Conservation (phyloP, 768 basidiomycete genomes). For the Cystobasidium onofrii region DNA sequence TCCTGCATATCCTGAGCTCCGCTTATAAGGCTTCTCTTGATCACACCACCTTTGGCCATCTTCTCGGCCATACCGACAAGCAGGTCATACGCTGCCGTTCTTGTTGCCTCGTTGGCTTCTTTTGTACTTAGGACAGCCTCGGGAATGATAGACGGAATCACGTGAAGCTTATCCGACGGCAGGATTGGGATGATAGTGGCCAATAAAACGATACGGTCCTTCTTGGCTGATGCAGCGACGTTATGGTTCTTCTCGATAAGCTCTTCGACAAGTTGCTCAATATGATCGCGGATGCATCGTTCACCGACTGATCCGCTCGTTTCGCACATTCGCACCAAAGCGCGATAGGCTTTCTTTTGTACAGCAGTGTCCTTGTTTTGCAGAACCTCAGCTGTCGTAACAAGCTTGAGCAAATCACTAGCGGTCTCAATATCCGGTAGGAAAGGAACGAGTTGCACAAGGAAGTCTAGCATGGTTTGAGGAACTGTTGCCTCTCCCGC, state of each 20-base stretch:
- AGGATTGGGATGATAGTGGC: conserved; percentile 61
- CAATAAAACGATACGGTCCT: conserved; percentile 79
- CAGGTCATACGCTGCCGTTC: conserved; percentile 79
- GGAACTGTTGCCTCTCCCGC: conserved; percentile 44
- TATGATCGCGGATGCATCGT: conserved; percentile 48
- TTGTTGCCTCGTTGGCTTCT: conserved; percentile 87
- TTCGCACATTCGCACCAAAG: conserved; percentile 66
- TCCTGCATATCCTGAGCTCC: conserved; percentile 62
- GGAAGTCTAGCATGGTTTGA: conserved; percentile 65
- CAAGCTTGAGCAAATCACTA: conserved; percentile 60
- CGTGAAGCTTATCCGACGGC: conserved; percentile 63
- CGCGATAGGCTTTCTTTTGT: conserved; percentile 92
- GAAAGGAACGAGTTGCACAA: conserved; percentile 71
- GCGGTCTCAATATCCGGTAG: conserved; percentile 57
- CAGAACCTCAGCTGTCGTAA: conserved; percentile 61
- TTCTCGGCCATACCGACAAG: conserved; percentile 85
- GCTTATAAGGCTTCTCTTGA: conserved; percentile 65
- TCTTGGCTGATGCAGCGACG: conserved; percentile 75
- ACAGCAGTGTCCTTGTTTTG: conserved; percentile 72
- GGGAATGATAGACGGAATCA: conserved; percentile 80
- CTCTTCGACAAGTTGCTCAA: conserved; percentile 58
- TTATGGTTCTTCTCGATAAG: conserved; percentile 61
- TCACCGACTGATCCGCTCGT: conserved; percentile 48
- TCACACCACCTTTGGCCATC: conserved; percentile 77
- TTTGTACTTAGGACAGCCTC: conserved; percentile 94